Evolutionary conservation across 2,329 filamentous ascomycete genomes (phyloP).

Genomic region (Tolypocladium sp.): DNA sequence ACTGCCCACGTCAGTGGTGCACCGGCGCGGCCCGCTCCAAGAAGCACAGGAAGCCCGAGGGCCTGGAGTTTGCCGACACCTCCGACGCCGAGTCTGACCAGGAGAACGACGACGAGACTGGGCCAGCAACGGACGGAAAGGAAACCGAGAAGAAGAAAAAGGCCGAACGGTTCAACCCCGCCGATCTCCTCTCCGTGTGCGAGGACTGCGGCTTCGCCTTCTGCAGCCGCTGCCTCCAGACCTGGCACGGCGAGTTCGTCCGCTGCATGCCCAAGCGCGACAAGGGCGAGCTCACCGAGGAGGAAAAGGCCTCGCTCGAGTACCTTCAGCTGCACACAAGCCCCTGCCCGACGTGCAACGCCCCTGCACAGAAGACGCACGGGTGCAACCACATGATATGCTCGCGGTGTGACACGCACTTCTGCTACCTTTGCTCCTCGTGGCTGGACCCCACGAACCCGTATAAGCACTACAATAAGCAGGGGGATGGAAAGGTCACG

Average conservation of each 20-base stretch:
- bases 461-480: slow-evolving; percentile 78
- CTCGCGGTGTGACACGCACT: slow-evolving; percentile 81
- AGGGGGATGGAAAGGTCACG: slow-evolving; percentile 39
- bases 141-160: slow-evolving; percentile 12
- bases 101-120: slow-evolving; percentile 35
- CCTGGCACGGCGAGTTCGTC: slow-evolving; percentile 87
- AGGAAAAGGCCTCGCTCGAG: slow-evolving; percentile 78
- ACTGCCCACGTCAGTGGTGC: slow-evolving; percentile 89
- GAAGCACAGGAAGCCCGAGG: slow-evolving; percentile 61
- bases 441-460: slow-evolving; percentile 77
- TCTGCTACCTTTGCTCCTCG: slow-evolving; percentile 88
- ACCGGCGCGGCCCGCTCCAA: slow-evolving; percentile 77
- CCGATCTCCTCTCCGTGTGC: slow-evolving; percentile 71
- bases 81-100: slow-evolving; percentile 45
- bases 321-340: slow-evolving; percentile 78
- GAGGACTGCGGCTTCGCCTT: slow-evolving; percentile 87
- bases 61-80: slow-evolving; percentile 48
- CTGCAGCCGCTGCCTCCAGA: slow-evolving; percentile 58
- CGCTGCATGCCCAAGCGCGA: slow-evolving; percentile 60
- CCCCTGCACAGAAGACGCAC: slow-evolving; percentile 79
- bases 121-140: slow-evolving; percentile 12
- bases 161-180: slow-evolving; percentile 27
- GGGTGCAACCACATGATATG: slow-evolving; percentile 98
- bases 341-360: slow-evolving; percentile 78
- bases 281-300: slow-evolving; percentile 63